Evolutionary conservation across 306 rosid genomes (phyloP), one percentile per base, ranked within the genome.

Genomic region (Quercus engelmannii): DNA sequence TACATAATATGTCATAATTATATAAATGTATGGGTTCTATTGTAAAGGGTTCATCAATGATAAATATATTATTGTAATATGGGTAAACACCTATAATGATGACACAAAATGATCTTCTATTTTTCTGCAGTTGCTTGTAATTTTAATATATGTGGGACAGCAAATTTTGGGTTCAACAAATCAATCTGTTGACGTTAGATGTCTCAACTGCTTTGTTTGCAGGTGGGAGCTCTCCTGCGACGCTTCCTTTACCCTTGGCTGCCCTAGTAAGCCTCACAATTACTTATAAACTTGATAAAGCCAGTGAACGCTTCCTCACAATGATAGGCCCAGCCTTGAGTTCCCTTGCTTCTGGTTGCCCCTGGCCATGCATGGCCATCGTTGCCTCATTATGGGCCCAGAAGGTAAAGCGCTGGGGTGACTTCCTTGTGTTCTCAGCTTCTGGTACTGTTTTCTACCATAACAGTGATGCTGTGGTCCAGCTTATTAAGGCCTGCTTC

Each of bases 161-260:
- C 17, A 35, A 78, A 62, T 25, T 61, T 43, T 35, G 31, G 33
- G 57, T 74, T 69, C 69, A 18, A 76, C 55, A 41, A 55, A 69
- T 76, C 74, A 83, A 73, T 76, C 65, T 82, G 57, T 82, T 87
- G 78, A 84, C 81, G 77, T 52, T 81, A 23, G 51, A 78, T 41
- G 9, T 69, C 65, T 74, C 31, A 4, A 77, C 72, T 51, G 76
- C 68, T 20, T 17, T 88, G 38, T 58, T 81, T 86, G 84, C 92
- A 95, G 99, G 93, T 81, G 97, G 90, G 78, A 87, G 82, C 33
- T 84, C 92, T 79, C 97, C 87, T 57, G 85, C 92, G 43, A 86
- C 86, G 21, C 95, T 95, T 87, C 99, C 98, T 85, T 83, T 95
- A 87, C 99, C 99, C 56, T 89, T 95, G 90, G 99, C 99, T 73